Percentiles rank a stretch among this genome's conserved stretches.
phyloP scores from a whole-genome alignment of 78 protist species.

The Planoprotostelium fungivorum region DNA sequence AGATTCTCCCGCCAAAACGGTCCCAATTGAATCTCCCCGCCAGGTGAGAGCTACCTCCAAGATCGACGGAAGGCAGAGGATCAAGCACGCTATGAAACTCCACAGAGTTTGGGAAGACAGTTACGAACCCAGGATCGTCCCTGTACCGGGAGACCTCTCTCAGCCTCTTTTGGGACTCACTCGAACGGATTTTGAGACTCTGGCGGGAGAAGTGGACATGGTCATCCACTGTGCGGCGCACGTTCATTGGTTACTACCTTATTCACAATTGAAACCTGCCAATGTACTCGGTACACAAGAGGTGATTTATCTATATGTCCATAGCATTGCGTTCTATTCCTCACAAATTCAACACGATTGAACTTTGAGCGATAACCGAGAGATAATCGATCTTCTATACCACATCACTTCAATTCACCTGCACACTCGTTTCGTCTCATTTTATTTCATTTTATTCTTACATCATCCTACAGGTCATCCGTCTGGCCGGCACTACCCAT shows the following conservation, averaged over 20 bases:
- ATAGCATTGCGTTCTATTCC: neutral
- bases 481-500: conserved; percentile 24
- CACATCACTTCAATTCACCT: no score
- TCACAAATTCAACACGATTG: neutral
- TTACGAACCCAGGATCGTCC: conserved; percentile 2
- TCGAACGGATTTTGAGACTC: neutral
- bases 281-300: conserved; percentile 59
- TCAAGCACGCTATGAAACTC: neutral
- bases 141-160: conserved; percentile 1
- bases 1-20: no score
- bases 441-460: no score
- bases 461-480: conserved; percentile 24
- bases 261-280: conserved; percentile 40
- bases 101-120: conserved; percentile 4
- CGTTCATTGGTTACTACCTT: conserved; percentile 79
- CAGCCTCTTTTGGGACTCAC: neutral
- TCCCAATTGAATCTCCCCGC: neutral
- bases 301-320: no score
- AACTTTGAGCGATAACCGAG: no score
- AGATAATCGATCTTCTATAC: no score
- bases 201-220: conserved; percentile 23
- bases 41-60: conserved; percentile 14
- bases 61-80: neutral
- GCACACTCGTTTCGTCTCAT: no score
- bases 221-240: conserved; percentile 60